These are phyloP conservation scores for Dichomitus squalens DNA, from an alignment of 1,284 basidiomycete species.

Conservation along the genomic window DNA sequence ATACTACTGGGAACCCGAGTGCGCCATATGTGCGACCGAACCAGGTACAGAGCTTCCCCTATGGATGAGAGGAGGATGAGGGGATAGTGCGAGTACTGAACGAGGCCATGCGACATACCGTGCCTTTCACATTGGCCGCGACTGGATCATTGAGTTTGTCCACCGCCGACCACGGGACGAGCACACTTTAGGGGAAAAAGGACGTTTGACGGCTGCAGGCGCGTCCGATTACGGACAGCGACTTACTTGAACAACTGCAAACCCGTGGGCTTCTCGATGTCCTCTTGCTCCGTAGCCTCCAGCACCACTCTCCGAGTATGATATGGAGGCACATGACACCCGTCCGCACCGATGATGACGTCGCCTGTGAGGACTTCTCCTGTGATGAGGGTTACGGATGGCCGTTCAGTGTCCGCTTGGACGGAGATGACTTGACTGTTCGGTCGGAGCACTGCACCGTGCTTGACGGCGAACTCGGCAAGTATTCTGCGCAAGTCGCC, in stretches of 20 bases:
- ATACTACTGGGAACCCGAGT: conserved; percentile 23
- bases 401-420: conserved; percentile 16
- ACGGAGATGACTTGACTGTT: conserved; percentile 22
- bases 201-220: neutral
- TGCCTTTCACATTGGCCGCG: conserved; percentile 5
- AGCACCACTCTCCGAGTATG: conserved; percentile 26
- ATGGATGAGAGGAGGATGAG: neutral
- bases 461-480: conserved; percentile 24
- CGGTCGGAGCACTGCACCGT: conserved; percentile 26
- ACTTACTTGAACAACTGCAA: conserved; percentile 25
- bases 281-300: conserved; percentile 17
- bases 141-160: conserved; percentile 20
- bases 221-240: neutral
- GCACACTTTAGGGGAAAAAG: conserved; percentile 6
- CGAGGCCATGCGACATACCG: neutral
- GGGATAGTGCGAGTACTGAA: too few relatives aligned
- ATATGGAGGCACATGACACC: conserved; percentile 15
- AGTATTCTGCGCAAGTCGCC: conserved; percentile 28
- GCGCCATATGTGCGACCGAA: conserved; percentile 17
- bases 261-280: conserved; percentile 4
- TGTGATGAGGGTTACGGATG: conserved; percentile 29
- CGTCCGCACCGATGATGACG: conserved; percentile 37
- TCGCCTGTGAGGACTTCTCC: conserved; percentile 34
- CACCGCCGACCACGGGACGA: conserved; percentile 18
- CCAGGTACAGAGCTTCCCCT: conserved; percentile 24